Conservation (phyloP, 768 basidiomycete genomes). For the Pisolithus orientalis region DNA sequence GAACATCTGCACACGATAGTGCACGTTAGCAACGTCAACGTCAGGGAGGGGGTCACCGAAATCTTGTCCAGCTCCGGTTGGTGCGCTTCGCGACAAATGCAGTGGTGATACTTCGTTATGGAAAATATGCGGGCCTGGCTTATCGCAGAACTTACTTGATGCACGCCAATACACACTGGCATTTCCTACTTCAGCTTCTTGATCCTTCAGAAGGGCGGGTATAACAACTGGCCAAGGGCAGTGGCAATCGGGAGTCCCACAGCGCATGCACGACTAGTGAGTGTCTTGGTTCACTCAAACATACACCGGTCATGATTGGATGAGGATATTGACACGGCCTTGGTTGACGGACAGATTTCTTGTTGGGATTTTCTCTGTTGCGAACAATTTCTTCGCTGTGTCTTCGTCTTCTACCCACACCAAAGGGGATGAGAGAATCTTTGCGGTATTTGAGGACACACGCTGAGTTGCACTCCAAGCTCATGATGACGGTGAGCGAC, state of each 20-base stretch:
- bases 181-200: too few relatives aligned
- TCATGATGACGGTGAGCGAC: slow-evolving; percentile 8
- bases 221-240: too few relatives aligned
- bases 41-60: too few relatives aligned
- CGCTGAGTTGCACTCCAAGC: slow-evolving; percentile 5
- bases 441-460: slow-evolving; percentile 5
- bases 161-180: too few relatives aligned
- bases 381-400: not conserved
- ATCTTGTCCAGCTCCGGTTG: too few relatives aligned
- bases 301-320: not conserved
- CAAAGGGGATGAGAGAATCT: not conserved
- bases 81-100: too few relatives aligned
- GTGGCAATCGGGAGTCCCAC: not conserved
- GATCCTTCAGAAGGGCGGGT: too few relatives aligned
- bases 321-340: not conserved
- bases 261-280: slow-evolving; percentile 2
- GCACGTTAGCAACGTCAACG: too few relatives aligned
- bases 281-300: slow-evolving; percentile 9
- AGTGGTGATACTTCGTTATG: too few relatives aligned
- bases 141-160: too few relatives aligned
- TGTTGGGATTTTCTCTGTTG: not conserved
- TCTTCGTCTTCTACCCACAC: slow-evolving; percentile 4
- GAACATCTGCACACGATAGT: too few relatives aligned
- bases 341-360: not conserved
- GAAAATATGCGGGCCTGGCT: too few relatives aligned